A percentile compares a stretch with the other conserved stretches of the same genome.
phyloP scores from a whole-genome alignment of 495 filamentous ascomycete species.

The Symbiotaphrina buchneri region DNA sequence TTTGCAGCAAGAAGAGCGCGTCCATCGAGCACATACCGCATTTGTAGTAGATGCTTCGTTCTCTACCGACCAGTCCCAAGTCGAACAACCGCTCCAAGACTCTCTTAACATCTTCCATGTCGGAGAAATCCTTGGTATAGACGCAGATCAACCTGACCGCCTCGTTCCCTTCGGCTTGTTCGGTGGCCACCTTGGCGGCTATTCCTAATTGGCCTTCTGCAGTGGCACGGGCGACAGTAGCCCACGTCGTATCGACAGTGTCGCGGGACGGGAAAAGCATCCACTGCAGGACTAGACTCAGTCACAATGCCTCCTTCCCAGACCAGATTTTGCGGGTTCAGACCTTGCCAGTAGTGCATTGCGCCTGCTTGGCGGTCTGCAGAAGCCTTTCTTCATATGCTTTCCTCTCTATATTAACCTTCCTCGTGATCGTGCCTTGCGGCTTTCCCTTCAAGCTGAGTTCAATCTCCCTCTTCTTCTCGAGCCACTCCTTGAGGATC shows the following conservation, averaged over 20 bases:
- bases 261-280: conserved; percentile 65
- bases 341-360: conserved; percentile 40
- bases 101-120: conserved; percentile 41
- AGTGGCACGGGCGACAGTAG: conserved; percentile 34
- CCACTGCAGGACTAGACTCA: conserved; percentile 30
- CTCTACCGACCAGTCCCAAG: conserved; percentile 27
- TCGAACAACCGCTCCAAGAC: conserved; percentile 35
- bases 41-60: conserved; percentile 52
- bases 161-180: no score
- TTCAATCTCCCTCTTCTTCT: conserved; percentile 16
- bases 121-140: conserved; percentile 53
- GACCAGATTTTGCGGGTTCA: conserved; percentile 2
- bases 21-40: conserved; percentile 22
- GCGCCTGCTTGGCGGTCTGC: conserved; percentile 26
- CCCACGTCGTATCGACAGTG: conserved; percentile 41
- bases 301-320: no score
- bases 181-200: conserved; percentile 44
- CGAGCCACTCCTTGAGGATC: conserved; percentile 19
- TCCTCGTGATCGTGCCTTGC: conserved; percentile 19
- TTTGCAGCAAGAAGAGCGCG: neutral
- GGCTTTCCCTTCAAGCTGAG: conserved; percentile 15
- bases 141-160: conserved; percentile 54
- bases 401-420: conserved; percentile 25
- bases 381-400: conserved; percentile 28
- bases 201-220: conserved; percentile 40